Base-by-base conservation (phyloP, 148 eudicot genomes). In the Silene uniflora region DNA sequence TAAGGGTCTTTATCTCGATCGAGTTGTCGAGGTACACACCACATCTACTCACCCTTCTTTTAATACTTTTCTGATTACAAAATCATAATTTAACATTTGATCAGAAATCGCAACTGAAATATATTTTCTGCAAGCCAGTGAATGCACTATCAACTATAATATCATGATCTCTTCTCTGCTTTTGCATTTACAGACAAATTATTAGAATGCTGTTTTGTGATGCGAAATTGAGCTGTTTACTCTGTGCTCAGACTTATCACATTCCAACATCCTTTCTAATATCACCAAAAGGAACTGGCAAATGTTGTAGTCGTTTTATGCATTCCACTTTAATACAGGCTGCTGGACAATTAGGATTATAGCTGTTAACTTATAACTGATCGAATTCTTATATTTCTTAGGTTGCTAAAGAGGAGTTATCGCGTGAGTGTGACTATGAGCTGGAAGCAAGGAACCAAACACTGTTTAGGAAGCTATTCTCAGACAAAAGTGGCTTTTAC, bases 351-450 rank as follows among this genome's bases (percentile, higher is more conserved):
- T n/a, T 16, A 27, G 6, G 63, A 13, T 65, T 32, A 21, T 56
- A n/a, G 32, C 8, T 72, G 56, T 58, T 39, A 39, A 39, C 44
- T 39, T 29, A 1, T 54, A 17, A 16, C 68, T 64, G 29, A 80
- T n/a, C 10, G 32, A 23, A 61, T 74, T 67, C 44, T 72, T 73
- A 29, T 63, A 46, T 71, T 42, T 54, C 67, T 42, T 83, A 93
- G 98, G 98, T 95, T 58, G 98, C 98, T n/a, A 95, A 92, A 81
- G 96, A 95, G 83, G 98, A 95, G 83, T 79, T 95, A 81, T 85
- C 98, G 61, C 93, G 87, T 58, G 98, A 95, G 83, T 95, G 98
- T 79, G 91, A 95, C 82, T 95, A 95, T 80, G 89, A 80, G 80
- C 77, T 92, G 72, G 98, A 95, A 84, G 88, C 92, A 76, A 54